Percentiles rank a stretch among this genome's conserved stretches.
Evolutionary conservation across 805 yeast species (phyloP).

Genomic region (Wickerhamomyces canadensis): DNA sequence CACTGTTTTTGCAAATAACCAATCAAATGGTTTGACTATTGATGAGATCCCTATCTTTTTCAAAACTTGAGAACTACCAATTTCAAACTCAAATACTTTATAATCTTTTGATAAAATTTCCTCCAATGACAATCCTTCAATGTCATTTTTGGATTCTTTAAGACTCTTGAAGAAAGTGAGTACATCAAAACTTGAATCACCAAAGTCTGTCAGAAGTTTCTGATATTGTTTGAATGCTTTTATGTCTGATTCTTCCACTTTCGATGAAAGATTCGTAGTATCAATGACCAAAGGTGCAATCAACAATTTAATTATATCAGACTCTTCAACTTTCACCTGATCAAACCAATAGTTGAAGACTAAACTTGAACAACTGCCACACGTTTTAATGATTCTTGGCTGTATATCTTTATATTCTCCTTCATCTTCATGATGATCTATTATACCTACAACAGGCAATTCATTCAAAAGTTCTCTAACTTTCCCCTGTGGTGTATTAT

Average conservation of each 20-base stretch:
- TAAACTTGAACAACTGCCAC: conserved; percentile 79
- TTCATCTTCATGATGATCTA: conserved; percentile 89
- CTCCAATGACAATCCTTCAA: conserved; percentile 49
- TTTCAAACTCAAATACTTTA: conserved; percentile 52
- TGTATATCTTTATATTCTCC: conserved; percentile 37
- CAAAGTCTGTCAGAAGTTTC: not conserved
- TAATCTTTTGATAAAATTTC: conserved; percentile 81
- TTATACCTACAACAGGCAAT: conserved; percentile 39
- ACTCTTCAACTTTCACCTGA: conserved; percentile 8
- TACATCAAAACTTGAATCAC: not conserved
- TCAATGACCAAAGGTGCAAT: conserved; percentile 72
- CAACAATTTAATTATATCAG: conserved; percentile 31
- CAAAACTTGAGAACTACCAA: conserved; percentile 24
- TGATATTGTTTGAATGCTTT: conserved; percentile 37
- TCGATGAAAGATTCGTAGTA: conserved; percentile 60
- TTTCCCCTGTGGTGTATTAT: conserved; percentile 60
- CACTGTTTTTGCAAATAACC: conserved; percentile 18
- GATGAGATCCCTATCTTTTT: conserved; percentile 70
- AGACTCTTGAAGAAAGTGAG: conserved; percentile 28
- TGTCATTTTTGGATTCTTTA: conserved; percentile 50
- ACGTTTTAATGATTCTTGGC: conserved; percentile 56
- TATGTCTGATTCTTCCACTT: conserved; percentile 57
- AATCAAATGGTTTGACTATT: conserved; percentile 54
- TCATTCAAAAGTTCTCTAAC: conserved; percentile 17
- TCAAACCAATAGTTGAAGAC: conserved; percentile 59